Percentiles rank a stretch among this genome's conserved stretches.
Evolutionary conservation across 2,329 filamentous ascomycete genomes (phyloP).

Genomic region (Paraphoma sp.): DNA sequence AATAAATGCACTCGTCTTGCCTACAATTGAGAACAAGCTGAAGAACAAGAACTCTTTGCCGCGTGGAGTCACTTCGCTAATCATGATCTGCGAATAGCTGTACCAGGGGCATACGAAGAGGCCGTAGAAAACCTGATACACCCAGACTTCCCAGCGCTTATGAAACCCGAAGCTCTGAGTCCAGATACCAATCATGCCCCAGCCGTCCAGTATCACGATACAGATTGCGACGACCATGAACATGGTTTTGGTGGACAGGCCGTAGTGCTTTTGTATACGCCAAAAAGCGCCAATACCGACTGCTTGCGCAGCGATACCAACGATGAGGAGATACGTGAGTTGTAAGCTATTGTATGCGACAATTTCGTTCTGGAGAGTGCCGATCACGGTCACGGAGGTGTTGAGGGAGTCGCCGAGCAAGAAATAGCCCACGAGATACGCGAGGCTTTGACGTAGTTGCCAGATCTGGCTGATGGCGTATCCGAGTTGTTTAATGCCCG

Average conservation of each 20-base stretch:
- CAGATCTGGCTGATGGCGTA: constrained; percentile 66
- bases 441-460: constrained; percentile 68
- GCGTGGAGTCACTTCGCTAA: constrained; percentile 71
- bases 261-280: constrained; percentile 65
- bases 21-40: constrained; percentile 71
- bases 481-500: constrained; percentile 65
- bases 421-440: constrained; percentile 70
- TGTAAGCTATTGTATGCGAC: constrained; percentile 70
- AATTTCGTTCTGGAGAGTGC: constrained; percentile 69
- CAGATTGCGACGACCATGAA: constrained; percentile 68
- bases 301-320: constrained; percentile 69
- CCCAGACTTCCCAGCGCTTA: constrained; percentile 61
- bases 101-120: constrained; percentile 74
- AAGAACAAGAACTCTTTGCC: constrained; percentile 76
- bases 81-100: constrained; percentile 74
- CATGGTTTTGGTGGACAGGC: constrained; percentile 70
- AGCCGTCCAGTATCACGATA: constrained; percentile 66
- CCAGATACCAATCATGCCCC: constrained; percentile 67
- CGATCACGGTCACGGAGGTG: constrained; percentile 73
- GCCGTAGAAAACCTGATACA: constrained; percentile 64
- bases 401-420: constrained; percentile 73
- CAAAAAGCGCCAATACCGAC: constrained; percentile 69
- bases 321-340: constrained; percentile 70
- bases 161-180: constrained; percentile 62
- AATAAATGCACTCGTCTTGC: constrained; percentile 72